These are phyloP conservation scores for Hypoxylon sp. DNA, from an alignment of 2,329 filamentous ascomycete species.

Conservation along the genomic window DNA sequence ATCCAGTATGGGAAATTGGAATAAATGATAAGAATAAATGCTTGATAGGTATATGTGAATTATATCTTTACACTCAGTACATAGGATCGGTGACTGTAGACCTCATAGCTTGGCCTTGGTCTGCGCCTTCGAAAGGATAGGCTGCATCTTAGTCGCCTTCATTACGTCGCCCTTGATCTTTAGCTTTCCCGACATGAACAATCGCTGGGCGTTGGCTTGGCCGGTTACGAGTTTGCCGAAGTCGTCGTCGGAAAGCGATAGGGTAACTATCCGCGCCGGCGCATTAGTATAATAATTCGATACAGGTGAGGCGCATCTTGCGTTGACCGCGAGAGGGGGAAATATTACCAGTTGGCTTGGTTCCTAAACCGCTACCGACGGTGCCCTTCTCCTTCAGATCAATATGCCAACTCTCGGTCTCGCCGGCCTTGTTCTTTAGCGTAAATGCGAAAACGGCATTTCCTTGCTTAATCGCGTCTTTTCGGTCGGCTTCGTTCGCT, in stretches of 20 bases:
- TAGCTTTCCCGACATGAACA: conserved; percentile 98
- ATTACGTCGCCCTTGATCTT: conserved; percentile 99
- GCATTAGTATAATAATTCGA: conserved; percentile 13
- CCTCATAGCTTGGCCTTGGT: conserved; percentile 83
- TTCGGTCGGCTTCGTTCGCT: conserved; percentile 74
- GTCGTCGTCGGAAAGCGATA: conserved; percentile 84
- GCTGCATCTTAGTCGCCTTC: conserved; percentile 98
- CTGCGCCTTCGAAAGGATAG: conserved; percentile 89
- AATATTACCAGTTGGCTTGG: conserved; percentile 82
- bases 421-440: conserved; percentile 86
- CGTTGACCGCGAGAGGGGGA: not conserved
- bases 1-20: not conserved
- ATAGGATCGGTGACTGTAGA: conserved; percentile 3
- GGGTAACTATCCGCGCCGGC: conserved; percentile 72
- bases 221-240: conserved; percentile 86
- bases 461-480: conserved; percentile 90
- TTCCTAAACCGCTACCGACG: conserved; percentile 81
- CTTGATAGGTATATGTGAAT: conserved; percentile 6
- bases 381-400: conserved; percentile 92
- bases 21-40: conserved; percentile 6
- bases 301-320: not conserved
- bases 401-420: conserved; percentile 90
- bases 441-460: conserved; percentile 91
- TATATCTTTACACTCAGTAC: conserved; percentile 7
- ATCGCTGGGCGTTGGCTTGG: conserved; percentile 91